Evolutionary conservation across 2,329 filamentous ascomycete genomes (phyloP), one percentile per base, ranked within the genome.

Genomic region (Corynespora cassiicola): DNA sequence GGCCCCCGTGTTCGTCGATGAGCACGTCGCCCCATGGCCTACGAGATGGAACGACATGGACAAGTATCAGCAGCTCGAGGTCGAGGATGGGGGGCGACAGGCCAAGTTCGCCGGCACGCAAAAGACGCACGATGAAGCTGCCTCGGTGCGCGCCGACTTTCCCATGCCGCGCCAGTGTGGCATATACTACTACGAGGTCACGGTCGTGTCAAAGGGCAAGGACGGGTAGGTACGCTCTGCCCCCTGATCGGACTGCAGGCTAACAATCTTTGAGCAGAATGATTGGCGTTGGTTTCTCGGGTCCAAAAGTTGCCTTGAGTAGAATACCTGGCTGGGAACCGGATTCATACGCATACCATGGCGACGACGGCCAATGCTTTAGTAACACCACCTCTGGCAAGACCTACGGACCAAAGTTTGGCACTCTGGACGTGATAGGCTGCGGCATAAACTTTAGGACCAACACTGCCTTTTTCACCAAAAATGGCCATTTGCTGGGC

Each of bases 141-240:
- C 84, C 22, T 82, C 88, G 9, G 84, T 96, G 41, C 84, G 94
- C 39, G 82, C 91, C 18, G 87, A 99, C 66, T 78, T 90, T 64
- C 81, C 85, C 31, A 96, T 97, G 83, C 90, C 94, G 4, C 78
- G 84, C 22, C 87, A 95, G 60, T 94, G 88, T 52, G 94, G 94
- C 2, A 86, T 99, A 43, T 99, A 96, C 68, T 99, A 99, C 66
- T 99, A 84, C 61, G 94, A 99, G 58, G 76, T 84, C 21, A 81
- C 80, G 7, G 79, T 89, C 31, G 65, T 85, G 33, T 80, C 82
- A 6, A 82, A 84, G 57, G 81, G 80, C 34, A 84, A 85, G 61
- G 85, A 88, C 55, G 82, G 81, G 82, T 84, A 74, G 50, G 78
- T 46, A 19, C 58, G 52, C 15, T 68, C 71, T 58, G 67, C 72